Evolutionary conservation across 1,284 basidiomycete species (phyloP).

Genomic region (Volvariella surrecta): DNA sequence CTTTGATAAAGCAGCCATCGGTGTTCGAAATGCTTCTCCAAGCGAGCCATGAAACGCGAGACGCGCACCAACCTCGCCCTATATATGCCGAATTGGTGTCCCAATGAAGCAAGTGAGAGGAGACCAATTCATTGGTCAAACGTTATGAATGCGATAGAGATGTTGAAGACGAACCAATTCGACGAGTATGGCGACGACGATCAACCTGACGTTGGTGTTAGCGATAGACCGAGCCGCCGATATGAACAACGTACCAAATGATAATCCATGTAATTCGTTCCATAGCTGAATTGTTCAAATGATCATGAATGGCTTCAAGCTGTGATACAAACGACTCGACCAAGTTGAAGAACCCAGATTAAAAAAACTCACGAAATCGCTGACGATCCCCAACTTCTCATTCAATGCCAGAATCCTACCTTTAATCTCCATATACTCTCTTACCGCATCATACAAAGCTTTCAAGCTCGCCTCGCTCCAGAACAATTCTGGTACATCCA

Average conservation of each 20-base stretch:
- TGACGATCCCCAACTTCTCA: constrained; percentile 82
- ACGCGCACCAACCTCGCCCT: constrained; percentile 84
- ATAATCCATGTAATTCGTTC: constrained; percentile 93
- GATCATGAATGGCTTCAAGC: constrained; percentile 92
- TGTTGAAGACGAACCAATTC: constrained; percentile 46
- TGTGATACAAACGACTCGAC: constrained; percentile 19
- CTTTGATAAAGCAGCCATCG: constrained; percentile 19
- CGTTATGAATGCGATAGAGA: constrained; percentile 1
- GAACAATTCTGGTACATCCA: constrained; percentile 92
- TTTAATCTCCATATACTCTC: constrained; percentile 93
- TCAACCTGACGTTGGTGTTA: constrained; percentile 46
- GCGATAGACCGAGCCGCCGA: neutral
- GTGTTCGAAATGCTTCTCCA: constrained; percentile 11
- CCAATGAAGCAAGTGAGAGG: constrained; percentile 1
- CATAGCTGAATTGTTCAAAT: constrained; percentile 88
- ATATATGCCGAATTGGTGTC: constrained; percentile 1
- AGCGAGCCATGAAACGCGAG: constrained; percentile 56
- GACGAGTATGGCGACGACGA: constrained; percentile 81
- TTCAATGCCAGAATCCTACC: constrained; percentile 82
- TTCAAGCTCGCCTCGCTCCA: constrained; percentile 92
- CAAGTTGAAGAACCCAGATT: neutral
- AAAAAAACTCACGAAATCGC: constrained; percentile 64
- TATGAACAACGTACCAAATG: constrained; percentile 59
- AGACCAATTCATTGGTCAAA: neutral
- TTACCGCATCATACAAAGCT: constrained; percentile 86